Evolutionary conservation across 495 filamentous ascomycete species (phyloP).

Genomic region (Thozetella sp.): DNA sequence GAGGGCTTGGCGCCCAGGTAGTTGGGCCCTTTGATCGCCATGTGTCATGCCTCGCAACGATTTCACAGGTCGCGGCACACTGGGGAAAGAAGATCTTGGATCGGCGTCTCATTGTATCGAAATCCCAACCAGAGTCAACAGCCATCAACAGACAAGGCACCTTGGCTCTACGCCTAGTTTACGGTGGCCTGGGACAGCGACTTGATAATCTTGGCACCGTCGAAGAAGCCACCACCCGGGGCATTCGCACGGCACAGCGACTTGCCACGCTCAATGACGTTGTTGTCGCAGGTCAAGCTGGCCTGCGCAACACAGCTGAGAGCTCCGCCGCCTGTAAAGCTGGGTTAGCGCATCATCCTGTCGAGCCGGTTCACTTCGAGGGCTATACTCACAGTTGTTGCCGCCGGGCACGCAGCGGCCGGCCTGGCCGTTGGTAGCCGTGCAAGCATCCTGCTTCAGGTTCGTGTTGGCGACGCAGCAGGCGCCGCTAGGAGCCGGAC

Average conservation of each 20-base stretch:
- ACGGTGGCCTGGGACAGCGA: constrained; percentile 11
- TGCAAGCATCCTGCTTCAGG: constrained; percentile 14
- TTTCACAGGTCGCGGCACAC: no score
- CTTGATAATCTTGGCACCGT: constrained; percentile 11
- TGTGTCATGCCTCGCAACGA: no score
- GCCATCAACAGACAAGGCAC: no score
- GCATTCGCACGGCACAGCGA: constrained; percentile 8
- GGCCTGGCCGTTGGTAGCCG: constrained; percentile 1
- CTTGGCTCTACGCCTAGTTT: constrained; percentile 6
- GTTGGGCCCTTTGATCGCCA: no score
- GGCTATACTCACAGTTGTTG: background rate
- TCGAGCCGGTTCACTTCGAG: background rate
- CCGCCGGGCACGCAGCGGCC: constrained; percentile 12
- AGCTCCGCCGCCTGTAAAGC: constrained; percentile 6
- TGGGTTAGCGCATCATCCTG: background rate
- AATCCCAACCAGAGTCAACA: no score
- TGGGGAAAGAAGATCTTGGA: no score
- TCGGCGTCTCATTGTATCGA: no score
- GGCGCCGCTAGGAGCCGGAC: constrained; percentile 4
- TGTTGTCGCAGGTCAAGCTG: constrained; percentile 7
- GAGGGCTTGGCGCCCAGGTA: no score
- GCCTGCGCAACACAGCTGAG: constrained; percentile 11
- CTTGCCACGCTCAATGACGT: constrained; percentile 13
- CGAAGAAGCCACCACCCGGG: constrained; percentile 6
- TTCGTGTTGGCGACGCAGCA: constrained; percentile 15